Percentiles rank a stretch among this genome's conserved stretches.
Conservation (phyloP, 139 green algal species). For the Chlamydomonas sp. region DNA sequence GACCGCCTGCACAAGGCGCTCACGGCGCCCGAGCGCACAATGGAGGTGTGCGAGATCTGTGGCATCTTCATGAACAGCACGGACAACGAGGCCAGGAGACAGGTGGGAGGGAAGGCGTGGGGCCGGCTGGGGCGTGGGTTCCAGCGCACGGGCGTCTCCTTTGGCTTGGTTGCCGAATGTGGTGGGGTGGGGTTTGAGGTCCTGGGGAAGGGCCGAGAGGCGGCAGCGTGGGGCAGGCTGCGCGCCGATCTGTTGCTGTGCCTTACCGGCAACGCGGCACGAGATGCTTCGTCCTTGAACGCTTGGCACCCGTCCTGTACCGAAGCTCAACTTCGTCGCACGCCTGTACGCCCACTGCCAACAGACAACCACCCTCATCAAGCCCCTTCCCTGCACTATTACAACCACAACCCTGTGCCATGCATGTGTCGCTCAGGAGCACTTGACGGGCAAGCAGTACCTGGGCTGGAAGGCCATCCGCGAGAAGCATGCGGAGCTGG, state of each 20-base stretch:
- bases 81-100: constrained; percentile 80
- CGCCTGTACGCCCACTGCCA: too few relatives aligned
- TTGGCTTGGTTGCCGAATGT: background rate
- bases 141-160: background rate
- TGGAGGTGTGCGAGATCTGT: constrained; percentile 89
- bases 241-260: too few relatives aligned
- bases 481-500: constrained; percentile 56
- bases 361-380: too few relatives aligned
- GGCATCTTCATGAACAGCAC: constrained; percentile 89
- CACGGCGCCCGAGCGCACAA: constrained; percentile 73
- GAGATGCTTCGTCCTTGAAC: too few relatives aligned
- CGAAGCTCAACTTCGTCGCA: too few relatives aligned
- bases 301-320: too few relatives aligned
- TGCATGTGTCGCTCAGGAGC: constrained; percentile 65
- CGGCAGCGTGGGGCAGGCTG: too few relatives aligned
- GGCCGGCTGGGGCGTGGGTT: background rate
- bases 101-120: constrained; percentile 43
- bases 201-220: too few relatives aligned
- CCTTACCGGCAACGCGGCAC: too few relatives aligned
- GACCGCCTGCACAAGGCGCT: constrained; percentile 67
- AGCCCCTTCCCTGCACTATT: too few relatives aligned
- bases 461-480: constrained; percentile 88
- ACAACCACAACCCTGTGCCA: too few relatives aligned
- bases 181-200: too few relatives aligned
- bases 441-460: constrained; percentile 92